Conservation (phyloP, 1,284 basidiomycete genomes). For the Trichosporon sp. region DNA sequence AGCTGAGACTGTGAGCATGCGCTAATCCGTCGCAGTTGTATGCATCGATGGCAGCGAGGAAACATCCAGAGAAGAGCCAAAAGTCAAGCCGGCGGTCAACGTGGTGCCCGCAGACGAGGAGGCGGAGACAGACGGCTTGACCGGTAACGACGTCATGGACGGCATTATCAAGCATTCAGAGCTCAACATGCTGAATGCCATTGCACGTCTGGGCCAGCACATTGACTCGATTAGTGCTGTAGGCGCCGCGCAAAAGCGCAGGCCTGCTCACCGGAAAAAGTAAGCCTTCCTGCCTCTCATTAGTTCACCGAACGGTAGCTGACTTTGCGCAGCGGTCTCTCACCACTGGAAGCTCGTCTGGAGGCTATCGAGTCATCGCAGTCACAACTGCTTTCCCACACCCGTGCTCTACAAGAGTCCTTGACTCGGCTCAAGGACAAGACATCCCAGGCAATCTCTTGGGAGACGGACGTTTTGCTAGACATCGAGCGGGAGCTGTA, state of each 20-base stretch:
- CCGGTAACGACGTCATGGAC: constrained; percentile 43
- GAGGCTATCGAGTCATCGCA: neutral
- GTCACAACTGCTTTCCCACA: neutral
- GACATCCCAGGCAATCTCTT: neutral
- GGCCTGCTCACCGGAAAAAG: neutral
- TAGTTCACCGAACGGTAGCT: neutral
- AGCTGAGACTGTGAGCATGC: neutral
- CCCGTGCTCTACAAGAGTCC: neutral
- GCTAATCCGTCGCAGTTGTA: constrained; percentile 28
- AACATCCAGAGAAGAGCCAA: neutral
- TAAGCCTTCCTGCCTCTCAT: neutral
- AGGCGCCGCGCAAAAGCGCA: neutral
- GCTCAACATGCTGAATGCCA: constrained; percentile 43
- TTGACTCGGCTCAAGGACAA: neutral
- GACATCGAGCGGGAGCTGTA: constrained; percentile 1
- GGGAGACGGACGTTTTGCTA: neutral
- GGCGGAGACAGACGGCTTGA: neutral
- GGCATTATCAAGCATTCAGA: constrained; percentile 45
- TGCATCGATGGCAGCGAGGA: constrained; percentile 26
- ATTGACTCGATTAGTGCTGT: constrained; percentile 24
- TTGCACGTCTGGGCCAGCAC: constrained; percentile 32
- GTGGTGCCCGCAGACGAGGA: neutral
- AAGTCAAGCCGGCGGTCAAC: constrained; percentile 1
- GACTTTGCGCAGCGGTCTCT: neutral
- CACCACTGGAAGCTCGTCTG: neutral